These are phyloP conservation scores for Pulveroboletus sp. DNA, from an alignment of 768 basidiomycete species.

Conservation along the genomic window DNA sequence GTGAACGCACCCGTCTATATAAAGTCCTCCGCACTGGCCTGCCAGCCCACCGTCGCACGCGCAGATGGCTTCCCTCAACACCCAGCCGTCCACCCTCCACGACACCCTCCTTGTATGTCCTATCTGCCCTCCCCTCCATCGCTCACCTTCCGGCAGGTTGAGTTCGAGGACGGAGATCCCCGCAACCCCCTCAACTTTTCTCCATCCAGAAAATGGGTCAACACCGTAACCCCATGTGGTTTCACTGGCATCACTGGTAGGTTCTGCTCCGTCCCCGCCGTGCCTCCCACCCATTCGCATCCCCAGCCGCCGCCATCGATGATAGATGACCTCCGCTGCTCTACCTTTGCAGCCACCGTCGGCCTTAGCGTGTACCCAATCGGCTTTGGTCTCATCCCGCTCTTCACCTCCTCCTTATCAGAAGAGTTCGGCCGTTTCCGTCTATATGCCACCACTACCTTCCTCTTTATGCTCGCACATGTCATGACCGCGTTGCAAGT, in stretches of 20 bases:
- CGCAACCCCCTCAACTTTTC: slow-evolving; percentile 42
- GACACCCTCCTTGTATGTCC: slow-evolving; percentile 16
- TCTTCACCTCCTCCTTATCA: too few relatives aligned
- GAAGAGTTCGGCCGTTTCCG: too few relatives aligned
- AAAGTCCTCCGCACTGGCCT: too few relatives aligned
- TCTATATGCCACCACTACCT: slow-evolving; percentile 51
- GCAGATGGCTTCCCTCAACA: slow-evolving; percentile 12
- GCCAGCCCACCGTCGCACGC: not conserved
- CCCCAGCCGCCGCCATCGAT: slow-evolving; percentile 51
- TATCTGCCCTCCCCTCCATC: slow-evolving; percentile 2
- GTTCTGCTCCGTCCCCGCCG: slow-evolving; percentile 1
- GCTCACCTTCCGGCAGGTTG: slow-evolving; percentile 31
- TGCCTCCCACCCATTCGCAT: not conserved
- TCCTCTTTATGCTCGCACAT: slow-evolving; percentile 51
- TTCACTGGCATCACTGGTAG: too few relatives aligned
- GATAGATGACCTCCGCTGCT: too few relatives aligned
- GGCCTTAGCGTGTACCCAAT: too few relatives aligned
- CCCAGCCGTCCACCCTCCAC: slow-evolving; percentile 16
- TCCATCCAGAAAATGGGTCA: slow-evolving; percentile 30
- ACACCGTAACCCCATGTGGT: too few relatives aligned
- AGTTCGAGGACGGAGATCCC: too few relatives aligned
- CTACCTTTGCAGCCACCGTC: too few relatives aligned
- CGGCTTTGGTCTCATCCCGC: too few relatives aligned
- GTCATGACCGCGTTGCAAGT: slow-evolving; percentile 36
- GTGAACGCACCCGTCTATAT: slow-evolving; percentile 10